Evolutionary conservation across 768 basidiomycete genomes (phyloP).

Genomic region (Boletus barrowsii): DNA sequence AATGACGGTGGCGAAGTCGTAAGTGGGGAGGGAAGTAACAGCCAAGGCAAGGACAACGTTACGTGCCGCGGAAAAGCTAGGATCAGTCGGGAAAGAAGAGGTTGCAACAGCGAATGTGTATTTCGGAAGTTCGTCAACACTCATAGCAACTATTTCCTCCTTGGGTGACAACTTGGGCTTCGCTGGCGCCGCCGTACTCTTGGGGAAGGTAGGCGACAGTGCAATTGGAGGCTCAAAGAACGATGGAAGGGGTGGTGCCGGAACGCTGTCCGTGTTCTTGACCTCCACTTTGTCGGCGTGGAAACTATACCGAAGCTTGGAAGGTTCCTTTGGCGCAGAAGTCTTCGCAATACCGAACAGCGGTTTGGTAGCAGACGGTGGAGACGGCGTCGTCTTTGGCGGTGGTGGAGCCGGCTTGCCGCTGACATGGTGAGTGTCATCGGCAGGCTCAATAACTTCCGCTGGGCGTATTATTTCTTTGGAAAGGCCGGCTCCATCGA

Average conservation of each 20-base stretch:
- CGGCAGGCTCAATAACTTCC: constrained; percentile 40
- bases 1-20: constrained; percentile 29
- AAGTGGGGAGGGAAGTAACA: constrained; percentile 45
- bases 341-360: constrained; percentile 38
- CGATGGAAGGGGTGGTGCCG: constrained; percentile 9
- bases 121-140: constrained; percentile 33
- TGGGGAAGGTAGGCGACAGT: not conserved
- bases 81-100: constrained; percentile 15
- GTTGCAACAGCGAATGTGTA: constrained; percentile 28
- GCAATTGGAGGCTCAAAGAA: constrained; percentile 31
- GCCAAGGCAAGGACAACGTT: constrained; percentile 41
- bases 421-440: constrained; percentile 19
- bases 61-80: constrained; percentile 23
- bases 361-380: constrained; percentile 21
- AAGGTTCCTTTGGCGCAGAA: constrained; percentile 69
- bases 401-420: constrained; percentile 9
- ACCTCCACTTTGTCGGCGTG: constrained; percentile 50
- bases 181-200: constrained; percentile 6
- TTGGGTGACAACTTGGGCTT: constrained; percentile 26
- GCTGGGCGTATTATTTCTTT: constrained; percentile 28
- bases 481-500: constrained; percentile 30
- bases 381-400: constrained; percentile 12
- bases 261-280: constrained; percentile 11
- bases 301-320: constrained; percentile 73
- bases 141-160: constrained; percentile 29